These are phyloP conservation scores for Elaeagnus macrophylla DNA, from an alignment of 306 rosid species.

Conservation along the genomic window DNA sequence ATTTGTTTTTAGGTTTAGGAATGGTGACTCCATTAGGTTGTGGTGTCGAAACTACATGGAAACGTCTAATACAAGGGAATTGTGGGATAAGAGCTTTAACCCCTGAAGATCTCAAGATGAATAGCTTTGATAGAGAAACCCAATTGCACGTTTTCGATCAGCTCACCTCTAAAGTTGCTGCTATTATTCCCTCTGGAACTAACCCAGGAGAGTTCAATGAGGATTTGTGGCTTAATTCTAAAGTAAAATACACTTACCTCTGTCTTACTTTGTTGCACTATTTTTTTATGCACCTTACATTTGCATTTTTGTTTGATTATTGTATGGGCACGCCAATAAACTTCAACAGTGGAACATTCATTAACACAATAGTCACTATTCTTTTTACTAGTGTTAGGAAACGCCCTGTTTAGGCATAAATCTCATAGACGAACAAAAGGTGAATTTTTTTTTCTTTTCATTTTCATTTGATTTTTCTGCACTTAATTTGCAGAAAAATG, in stretches of 20 bases:
- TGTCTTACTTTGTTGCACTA: background rate
- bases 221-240: conserved; percentile 62
- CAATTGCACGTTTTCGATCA: conserved; percentile 54
- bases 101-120: conserved; percentile 67
- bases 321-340: too few species aligned
- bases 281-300: too few species aligned
- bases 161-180: conserved; percentile 84
- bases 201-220: conserved; percentile 53
- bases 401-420: too few species aligned
- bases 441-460: too few species aligned
- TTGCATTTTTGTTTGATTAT: background rate
- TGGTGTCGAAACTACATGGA: conserved; percentile 80
- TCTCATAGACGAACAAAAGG: too few species aligned
- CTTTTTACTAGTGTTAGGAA: too few species aligned
- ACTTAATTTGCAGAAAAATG: too few species aligned
- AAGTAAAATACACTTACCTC: conserved; percentile 27
- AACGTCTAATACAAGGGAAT: conserved; percentile 44
- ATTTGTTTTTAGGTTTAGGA: conserved; percentile 51
- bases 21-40: conserved; percentile 96
- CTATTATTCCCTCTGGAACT: conserved; percentile 64
- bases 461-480: too few species aligned
- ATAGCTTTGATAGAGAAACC: conserved; percentile 49
- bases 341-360: too few species aligned
- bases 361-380: too few species aligned
- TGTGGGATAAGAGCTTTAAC: conserved; percentile 64